Percentiles rank a stretch among this genome's conserved stretches.
Evolutionary conservation across 2,329 filamentous ascomycete genomes (phyloP).

Genomic region (Aspergillus tamarii): DNA sequence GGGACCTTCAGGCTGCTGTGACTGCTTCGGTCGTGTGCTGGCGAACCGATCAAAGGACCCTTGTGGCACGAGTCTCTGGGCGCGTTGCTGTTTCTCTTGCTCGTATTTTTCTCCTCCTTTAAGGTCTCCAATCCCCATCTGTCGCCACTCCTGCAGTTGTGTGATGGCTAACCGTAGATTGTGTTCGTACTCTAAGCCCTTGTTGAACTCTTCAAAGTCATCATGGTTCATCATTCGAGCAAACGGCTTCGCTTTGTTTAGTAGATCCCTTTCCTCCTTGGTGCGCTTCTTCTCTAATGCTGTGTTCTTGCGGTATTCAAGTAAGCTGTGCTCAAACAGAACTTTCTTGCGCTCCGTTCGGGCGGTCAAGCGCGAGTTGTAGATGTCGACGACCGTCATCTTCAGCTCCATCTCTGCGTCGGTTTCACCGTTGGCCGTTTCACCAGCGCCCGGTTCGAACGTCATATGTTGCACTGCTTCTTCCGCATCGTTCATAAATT

Average conservation of each 20-base stretch:
- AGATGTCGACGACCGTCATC: constrained; percentile 97
- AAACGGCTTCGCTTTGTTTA: constrained; percentile 94
- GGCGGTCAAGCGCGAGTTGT: constrained; percentile 88
- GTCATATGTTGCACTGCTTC: constrained; percentile 98
- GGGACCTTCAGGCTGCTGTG: constrained; percentile 69
- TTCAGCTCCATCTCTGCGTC: constrained; percentile 98
- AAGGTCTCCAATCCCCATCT: constrained; percentile 80
- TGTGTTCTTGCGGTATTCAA: constrained; percentile 91
- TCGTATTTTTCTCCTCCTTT: constrained; percentile 91
- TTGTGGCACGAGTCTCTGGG: constrained; percentile 68
- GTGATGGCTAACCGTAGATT: constrained; percentile 86
- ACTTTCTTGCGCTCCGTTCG: constrained; percentile 94
- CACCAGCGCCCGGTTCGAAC: constrained; percentile 92
- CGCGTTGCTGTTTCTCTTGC: constrained; percentile 76
- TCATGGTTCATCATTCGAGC: constrained; percentile 93
- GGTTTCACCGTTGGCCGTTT: constrained; percentile 84
- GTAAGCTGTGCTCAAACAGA: constrained; percentile 89
- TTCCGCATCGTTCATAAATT: constrained; percentile 96
- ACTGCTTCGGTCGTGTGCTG: constrained; percentile 70
- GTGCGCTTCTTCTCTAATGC: constrained; percentile 91
- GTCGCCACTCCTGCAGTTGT: constrained; percentile 93
- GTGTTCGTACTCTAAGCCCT: constrained; percentile 85
- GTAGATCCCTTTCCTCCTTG: constrained; percentile 88
- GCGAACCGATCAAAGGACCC: constrained; percentile 86
- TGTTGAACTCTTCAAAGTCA: constrained; percentile 84